Evolutionary conservation across 495 filamentous ascomycete genomes (phyloP).

Genomic region (Talaromyces nanjingensis): DNA sequence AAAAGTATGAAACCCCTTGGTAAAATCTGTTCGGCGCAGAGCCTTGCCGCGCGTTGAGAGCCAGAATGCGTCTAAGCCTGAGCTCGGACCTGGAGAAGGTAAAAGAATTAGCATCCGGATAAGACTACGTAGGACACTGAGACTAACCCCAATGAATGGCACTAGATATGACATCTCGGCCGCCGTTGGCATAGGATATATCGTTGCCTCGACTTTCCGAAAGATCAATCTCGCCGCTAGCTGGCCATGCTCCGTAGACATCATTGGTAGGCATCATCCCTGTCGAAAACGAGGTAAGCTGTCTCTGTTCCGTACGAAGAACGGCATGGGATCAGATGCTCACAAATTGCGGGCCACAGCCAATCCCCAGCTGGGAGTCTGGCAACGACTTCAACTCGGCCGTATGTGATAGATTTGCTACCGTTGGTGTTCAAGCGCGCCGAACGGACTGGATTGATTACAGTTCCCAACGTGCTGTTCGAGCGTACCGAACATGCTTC

Average conservation of each 20-base stretch:
- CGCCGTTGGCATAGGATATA: conserved; percentile 63
- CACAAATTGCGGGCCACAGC: conserved; percentile 88
- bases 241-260: conserved; percentile 71
- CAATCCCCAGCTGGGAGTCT: conserved; percentile 71
- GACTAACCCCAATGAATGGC: conserved; percentile 66
- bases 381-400: conserved; percentile 72
- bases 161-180: conserved; percentile 76
- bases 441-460: conserved; percentile 73
- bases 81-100: conserved; percentile 3
- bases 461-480: conserved; percentile 62
- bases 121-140: conserved; percentile 37
- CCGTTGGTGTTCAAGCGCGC: conserved; percentile 68
- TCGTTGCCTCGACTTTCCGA: conserved; percentile 75
- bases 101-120: neutral
- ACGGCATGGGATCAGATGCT: neutral
- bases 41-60: conserved; percentile 56
- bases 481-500: conserved; percentile 56
- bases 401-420: conserved; percentile 68
- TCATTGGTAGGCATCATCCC: conserved; percentile 67
- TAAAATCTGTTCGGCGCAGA: conserved; percentile 14
- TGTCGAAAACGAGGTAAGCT: neutral
- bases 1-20: conserved; percentile 49
- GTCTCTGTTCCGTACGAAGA: neutral
- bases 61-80: conserved; percentile 61
- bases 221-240: conserved; percentile 83